These are phyloP conservation scores for Lycium barbarum DNA, from an alignment of 257 asterid species.

Conservation along the genomic window DNA sequence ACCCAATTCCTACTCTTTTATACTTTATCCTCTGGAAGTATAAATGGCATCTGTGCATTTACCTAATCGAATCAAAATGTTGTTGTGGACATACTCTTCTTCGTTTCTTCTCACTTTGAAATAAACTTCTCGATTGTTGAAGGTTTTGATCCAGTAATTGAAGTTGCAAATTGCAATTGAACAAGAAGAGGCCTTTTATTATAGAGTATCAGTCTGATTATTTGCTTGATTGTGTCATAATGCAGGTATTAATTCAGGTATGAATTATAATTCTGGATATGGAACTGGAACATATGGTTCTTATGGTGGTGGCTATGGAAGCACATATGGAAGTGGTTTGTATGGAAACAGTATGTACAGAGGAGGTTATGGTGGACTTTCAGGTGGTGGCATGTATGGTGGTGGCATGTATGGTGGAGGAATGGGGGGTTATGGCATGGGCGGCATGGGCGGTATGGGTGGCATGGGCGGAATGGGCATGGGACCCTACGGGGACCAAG, in stretches of 20 bases:
- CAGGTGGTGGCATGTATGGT: slow-evolving; percentile 82
- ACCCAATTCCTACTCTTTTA: background rate
- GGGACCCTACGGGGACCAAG: slow-evolving; percentile 86
- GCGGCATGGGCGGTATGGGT: slow-evolving; percentile 38
- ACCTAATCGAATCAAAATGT: background rate
- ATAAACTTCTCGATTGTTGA: background rate
- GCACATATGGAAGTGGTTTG: slow-evolving; percentile 74
- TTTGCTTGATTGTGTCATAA: slow-evolving; percentile 27
- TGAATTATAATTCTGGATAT: slow-evolving; percentile 67
- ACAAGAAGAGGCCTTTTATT: background rate
- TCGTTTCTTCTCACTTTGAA: background rate
- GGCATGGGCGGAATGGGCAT: slow-evolving; percentile 60
- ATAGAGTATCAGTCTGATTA: slow-evolving; percentile 31
- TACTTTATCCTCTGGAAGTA: background rate
- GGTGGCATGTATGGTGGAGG: slow-evolving; percentile 90
- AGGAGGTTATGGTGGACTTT: slow-evolving; percentile 83
- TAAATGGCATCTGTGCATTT: background rate
- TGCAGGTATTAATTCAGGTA: slow-evolving; percentile 70
- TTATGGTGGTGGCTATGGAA: slow-evolving; percentile 56
- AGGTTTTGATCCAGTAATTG: slow-evolving; percentile 15
- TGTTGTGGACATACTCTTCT: background rate
- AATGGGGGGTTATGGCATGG: slow-evolving; percentile 66
- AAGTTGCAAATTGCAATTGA: slow-evolving; percentile 13
- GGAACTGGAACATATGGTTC: slow-evolving; percentile 63
- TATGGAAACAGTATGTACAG: slow-evolving; percentile 88